phyloP scores from a whole-genome alignment of 768 basidiomycete genomes.

The Tricholoma flavovirens region DNA sequence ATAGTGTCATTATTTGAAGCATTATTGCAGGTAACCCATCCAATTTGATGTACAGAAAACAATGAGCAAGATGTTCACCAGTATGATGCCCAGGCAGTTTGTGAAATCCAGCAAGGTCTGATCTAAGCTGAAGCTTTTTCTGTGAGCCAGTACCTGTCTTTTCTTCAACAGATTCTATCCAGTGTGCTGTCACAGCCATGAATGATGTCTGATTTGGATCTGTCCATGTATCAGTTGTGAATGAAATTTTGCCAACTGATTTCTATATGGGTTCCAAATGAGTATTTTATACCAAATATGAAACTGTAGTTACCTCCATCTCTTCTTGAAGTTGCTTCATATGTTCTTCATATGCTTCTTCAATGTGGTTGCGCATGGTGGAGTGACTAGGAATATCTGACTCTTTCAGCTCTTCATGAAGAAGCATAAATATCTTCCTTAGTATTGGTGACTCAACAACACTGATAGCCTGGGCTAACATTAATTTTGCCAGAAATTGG shows the following conservation, averaged over 20 bases:
- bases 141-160: not conserved
- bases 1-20: constrained; percentile 16
- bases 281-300: not conserved
- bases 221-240: not conserved
- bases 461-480: constrained; percentile 14
- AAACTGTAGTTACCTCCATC: constrained; percentile 11
- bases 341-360: constrained; percentile 21
- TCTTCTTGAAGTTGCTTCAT: constrained; percentile 14
- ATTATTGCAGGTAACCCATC: constrained; percentile 26
- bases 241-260: constrained; percentile 27
- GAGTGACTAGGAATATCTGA: constrained; percentile 24
- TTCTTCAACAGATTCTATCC: constrained; percentile 1
- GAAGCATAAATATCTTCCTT: constrained; percentile 17
- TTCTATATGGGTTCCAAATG: not conserved
- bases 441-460: constrained; percentile 18
- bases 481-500: not conserved
- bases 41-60: constrained; percentile 16
- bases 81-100: constrained; percentile 11
- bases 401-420: constrained; percentile 23
- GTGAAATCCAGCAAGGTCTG: constrained; percentile 6
- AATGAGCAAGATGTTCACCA: constrained; percentile 8
- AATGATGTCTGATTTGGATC: constrained; percentile 23
- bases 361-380: constrained; percentile 16
- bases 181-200: constrained; percentile 32
- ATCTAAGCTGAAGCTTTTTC: constrained; percentile 1